These are phyloP conservation scores for Cystoisospora suis DNA, from an alignment of 169 alveolate genomes.

Conservation along the genomic window DNA sequence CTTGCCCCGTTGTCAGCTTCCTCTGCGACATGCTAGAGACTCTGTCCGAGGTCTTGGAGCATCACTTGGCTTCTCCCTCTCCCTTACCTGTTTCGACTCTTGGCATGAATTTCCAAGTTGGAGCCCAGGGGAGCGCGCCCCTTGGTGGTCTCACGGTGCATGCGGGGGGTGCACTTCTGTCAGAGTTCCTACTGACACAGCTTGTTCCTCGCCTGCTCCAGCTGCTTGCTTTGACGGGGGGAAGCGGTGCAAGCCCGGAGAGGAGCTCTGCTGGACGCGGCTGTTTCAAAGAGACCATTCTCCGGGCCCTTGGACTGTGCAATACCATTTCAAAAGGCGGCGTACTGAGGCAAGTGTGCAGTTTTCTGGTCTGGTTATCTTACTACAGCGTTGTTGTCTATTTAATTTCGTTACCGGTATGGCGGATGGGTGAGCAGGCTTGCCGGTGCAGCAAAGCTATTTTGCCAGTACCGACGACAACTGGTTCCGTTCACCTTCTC, in stretches of 20 bases:
- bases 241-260: too few species aligned
- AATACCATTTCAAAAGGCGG: neutral
- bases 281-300: neutral
- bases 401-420: too few species aligned
- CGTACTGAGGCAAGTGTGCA: neutral
- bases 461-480: too few species aligned
- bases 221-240: neutral
- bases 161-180: too few species aligned
- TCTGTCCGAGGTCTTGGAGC: neutral
- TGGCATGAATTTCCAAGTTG: too few species aligned
- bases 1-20: neutral
- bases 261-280: neutral
- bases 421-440: too few species aligned
- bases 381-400: neutral
- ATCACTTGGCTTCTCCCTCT: neutral
- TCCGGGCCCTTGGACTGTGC: neutral
- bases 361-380: neutral
- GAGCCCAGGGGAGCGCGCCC: too few species aligned
- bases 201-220: neutral
- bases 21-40: neutral
- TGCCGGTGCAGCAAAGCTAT: too few species aligned
- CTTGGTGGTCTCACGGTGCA: too few species aligned
- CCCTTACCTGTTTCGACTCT: neutral
- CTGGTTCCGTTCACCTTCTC: too few species aligned
- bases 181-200: slow-evolving; percentile 3